Evolutionary conservation across 2,329 filamentous ascomycete species (phyloP).

Genomic region (Pseudogymnoascus sp.): DNA sequence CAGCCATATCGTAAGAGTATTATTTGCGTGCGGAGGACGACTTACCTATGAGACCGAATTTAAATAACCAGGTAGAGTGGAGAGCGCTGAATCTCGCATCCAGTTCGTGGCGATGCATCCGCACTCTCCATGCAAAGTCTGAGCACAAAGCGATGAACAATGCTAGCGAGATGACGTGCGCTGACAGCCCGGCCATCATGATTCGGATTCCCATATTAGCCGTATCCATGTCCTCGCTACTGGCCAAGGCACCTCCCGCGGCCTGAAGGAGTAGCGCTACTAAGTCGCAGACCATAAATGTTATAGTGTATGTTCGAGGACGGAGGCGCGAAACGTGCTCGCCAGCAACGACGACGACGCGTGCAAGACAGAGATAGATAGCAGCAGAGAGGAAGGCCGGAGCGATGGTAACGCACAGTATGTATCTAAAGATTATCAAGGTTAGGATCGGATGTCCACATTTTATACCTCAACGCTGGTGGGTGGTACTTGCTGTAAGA

Average conservation of each 20-base stretch:
- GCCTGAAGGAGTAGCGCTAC: slow-evolving; percentile 50
- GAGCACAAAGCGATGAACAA: slow-evolving; percentile 35
- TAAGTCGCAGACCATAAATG: slow-evolving; percentile 52
- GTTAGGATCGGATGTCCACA: neutral
- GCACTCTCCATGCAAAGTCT: slow-evolving; percentile 29
- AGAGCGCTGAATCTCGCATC: slow-evolving; percentile 9
- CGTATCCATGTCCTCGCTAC: slow-evolving; percentile 24
- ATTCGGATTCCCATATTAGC: slow-evolving; percentile 24
- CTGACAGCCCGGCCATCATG: slow-evolving; percentile 40
- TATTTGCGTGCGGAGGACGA: slow-evolving; percentile 1
- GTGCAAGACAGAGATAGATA: slow-evolving; percentile 49
- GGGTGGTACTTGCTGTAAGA: slow-evolving; percentile 42
- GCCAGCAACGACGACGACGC: slow-evolving; percentile 49
- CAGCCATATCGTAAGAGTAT: neutral
- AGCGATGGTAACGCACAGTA: slow-evolving; percentile 46
- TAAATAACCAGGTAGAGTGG: neutral
- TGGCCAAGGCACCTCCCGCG: slow-evolving; percentile 47
- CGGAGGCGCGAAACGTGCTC: slow-evolving; percentile 38
- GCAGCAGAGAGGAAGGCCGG: slow-evolving; percentile 47
- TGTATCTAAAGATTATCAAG: slow-evolving; percentile 35
- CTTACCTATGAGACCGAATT: neutral
- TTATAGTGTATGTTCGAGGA: slow-evolving; percentile 45
- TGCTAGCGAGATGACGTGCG: slow-evolving; percentile 38
- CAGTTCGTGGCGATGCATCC: slow-evolving; percentile 11
- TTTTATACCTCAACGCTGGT: slow-evolving; percentile 34